Conservation (phyloP, 2,329 filamentous ascomycete species). For the Xylariaceae sp. region DNA sequence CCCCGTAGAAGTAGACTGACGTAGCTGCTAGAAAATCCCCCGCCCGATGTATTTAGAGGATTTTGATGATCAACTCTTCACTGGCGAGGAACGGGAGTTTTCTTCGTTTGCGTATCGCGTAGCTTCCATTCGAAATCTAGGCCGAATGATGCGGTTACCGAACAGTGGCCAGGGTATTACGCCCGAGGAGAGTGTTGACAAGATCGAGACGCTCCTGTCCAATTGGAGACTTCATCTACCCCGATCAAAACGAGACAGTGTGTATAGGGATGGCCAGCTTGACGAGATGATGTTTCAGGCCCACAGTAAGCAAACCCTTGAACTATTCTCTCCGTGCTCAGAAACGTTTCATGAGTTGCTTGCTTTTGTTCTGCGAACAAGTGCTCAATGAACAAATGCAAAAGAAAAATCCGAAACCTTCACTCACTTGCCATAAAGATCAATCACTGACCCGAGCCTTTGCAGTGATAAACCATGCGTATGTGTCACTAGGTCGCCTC, state of each 20-base stretch:
- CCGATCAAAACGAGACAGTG: conserved; percentile 64
- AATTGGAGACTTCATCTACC: conserved; percentile 84
- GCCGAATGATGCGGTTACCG: conserved; percentile 65
- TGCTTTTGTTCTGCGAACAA: no score
- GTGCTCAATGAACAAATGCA: no score
- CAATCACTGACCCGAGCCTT: no score
- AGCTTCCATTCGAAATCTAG: conserved; percentile 75
- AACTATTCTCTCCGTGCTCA: no score
- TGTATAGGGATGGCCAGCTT: conserved; percentile 67
- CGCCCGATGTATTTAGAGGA: conserved; percentile 64
- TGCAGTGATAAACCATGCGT: conserved; percentile 61
- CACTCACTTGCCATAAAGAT: no score
- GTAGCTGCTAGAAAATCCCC: conserved; percentile 49
- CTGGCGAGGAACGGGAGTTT: conserved; percentile 66
- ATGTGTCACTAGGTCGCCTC: conserved; percentile 24
- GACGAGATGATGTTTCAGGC: conserved; percentile 94
- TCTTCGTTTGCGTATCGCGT: conserved; percentile 86
- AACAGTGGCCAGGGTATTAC: conserved; percentile 44
- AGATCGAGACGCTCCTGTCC: conserved; percentile 52
- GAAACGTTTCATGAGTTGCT: no score
- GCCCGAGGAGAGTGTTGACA: conserved; percentile 51
- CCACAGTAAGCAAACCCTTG: conserved; percentile 43
- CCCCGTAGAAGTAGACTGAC: neutral
- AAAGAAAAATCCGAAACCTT: no score
- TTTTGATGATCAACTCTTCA: conserved; percentile 74